These are phyloP conservation scores for Penicillium maclennaniae DNA, from an alignment of 495 filamentous ascomycete species.

Conservation along the genomic window DNA sequence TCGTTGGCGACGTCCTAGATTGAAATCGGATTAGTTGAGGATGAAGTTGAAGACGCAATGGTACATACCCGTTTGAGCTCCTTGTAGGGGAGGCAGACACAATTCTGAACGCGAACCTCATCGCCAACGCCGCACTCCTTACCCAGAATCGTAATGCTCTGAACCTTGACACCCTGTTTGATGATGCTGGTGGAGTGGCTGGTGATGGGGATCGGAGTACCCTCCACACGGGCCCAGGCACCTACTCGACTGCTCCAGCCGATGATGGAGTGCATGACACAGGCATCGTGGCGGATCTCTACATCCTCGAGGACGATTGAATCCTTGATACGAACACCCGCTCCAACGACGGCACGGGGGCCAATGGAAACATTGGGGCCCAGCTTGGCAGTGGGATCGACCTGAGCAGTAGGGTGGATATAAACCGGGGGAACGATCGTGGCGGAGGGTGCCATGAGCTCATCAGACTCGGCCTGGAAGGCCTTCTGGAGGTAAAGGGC, in stretches of 20 bases:
- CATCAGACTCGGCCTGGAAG: constrained; percentile 74
- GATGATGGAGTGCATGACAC: constrained; percentile 93
- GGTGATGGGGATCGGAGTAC: constrained; percentile 81
- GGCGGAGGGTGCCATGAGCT: constrained; percentile 79
- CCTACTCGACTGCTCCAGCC: constrained; percentile 96
- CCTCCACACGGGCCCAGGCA: constrained; percentile 96
- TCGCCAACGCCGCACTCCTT: constrained; percentile 95
- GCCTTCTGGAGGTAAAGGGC: constrained; percentile 97
- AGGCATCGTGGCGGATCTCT: constrained; percentile 97
- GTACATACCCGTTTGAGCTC: constrained; percentile 90
- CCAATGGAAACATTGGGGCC: constrained; percentile 97
- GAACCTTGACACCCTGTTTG: constrained; percentile 97
- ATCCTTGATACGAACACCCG: constrained; percentile 91
- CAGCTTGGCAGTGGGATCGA: constrained; percentile 94
- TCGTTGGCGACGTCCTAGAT: constrained; percentile 83
- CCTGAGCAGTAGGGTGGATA: constrained; percentile 90
- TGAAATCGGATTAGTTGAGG: neutral
- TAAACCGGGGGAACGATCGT: constrained; percentile 92
- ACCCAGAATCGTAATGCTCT: constrained; percentile 96
- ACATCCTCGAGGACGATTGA: constrained; percentile 91
- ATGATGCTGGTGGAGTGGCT: constrained; percentile 93
- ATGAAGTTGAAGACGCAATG: neutral
- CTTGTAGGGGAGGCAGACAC: constrained; percentile 96
- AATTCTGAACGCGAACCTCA: constrained; percentile 97
- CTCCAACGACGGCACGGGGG: constrained; percentile 75